phyloP scores from a whole-genome alignment of 2,329 filamentous ascomycete genomes.

The Beauveria rudraprayagi region DNA sequence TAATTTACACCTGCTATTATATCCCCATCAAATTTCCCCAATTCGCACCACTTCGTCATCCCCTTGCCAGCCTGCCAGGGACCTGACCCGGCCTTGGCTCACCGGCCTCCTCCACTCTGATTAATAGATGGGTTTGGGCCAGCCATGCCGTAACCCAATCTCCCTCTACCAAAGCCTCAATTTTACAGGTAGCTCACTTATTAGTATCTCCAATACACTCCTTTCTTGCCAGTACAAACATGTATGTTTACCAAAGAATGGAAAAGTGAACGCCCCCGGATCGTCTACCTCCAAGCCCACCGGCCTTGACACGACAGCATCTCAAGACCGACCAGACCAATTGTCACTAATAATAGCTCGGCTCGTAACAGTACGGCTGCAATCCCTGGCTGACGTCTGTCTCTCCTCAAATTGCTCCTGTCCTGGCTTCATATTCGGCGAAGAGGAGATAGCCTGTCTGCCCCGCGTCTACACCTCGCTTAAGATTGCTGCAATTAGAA shows the following conservation, averaged over 20 bases:
- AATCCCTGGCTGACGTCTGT: neutral
- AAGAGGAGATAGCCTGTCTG: neutral
- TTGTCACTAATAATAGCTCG: neutral
- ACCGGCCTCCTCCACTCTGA: neutral
- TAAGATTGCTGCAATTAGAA: slow-evolving; percentile 6
- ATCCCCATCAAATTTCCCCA: slow-evolving; percentile 9
- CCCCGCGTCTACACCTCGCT: neutral
- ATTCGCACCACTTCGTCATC: slow-evolving; percentile 2
- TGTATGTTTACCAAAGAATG: too few relatives aligned
- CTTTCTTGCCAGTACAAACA: too few relatives aligned
- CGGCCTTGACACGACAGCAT: too few relatives aligned
- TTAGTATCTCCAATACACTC: too few relatives aligned
- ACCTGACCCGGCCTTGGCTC: neutral
- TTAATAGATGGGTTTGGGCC: neutral
- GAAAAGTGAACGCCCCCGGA: too few relatives aligned
- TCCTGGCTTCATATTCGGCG: neutral
- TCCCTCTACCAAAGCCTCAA: neutral
- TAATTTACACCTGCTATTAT: neutral
- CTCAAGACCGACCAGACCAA: neutral
- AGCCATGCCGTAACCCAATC: neutral
- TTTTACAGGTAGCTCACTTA: neutral
- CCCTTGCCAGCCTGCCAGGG: neutral
- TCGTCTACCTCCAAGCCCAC: too few relatives aligned
- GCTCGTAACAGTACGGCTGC: neutral
- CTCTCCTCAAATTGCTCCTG: neutral